Conservation (phyloP, 805 yeast genomes). For the Kregervanrija fluxuum region DNA sequence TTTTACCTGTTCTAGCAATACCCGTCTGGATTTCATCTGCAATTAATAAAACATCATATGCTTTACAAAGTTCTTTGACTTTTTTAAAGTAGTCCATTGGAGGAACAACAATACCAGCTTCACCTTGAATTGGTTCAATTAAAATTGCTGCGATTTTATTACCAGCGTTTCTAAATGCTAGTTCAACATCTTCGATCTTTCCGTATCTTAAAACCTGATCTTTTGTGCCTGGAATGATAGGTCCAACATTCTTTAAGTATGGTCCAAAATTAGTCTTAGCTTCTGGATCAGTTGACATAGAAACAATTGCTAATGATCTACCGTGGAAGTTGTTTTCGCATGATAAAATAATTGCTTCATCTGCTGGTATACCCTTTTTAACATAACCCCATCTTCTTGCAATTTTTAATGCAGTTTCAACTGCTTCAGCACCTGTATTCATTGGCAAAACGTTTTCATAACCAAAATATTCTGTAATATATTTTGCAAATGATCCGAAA, state of each 20-base stretch:
- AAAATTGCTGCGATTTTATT: slow-evolving; percentile 85
- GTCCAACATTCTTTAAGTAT: slow-evolving; percentile 75
- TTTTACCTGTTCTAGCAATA: slow-evolving; percentile 92
- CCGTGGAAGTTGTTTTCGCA: slow-evolving; percentile 95
- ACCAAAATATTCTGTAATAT: slow-evolving; percentile 77
- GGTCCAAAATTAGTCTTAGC: slow-evolving; percentile 89
- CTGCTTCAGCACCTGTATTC: slow-evolving; percentile 99
- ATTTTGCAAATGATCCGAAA: slow-evolving; percentile 82
- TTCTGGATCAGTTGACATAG: slow-evolving; percentile 94
- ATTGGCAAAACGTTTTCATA: slow-evolving; percentile 93
- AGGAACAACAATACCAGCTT: slow-evolving; percentile 96
- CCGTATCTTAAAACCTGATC: slow-evolving; percentile 69
- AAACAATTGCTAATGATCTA: slow-evolving; percentile 88
- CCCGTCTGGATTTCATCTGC: slow-evolving; percentile 98
- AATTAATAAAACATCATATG: slow-evolving; percentile 81
- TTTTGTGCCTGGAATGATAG: slow-evolving; percentile 70
- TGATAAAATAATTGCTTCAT: slow-evolving; percentile 81
- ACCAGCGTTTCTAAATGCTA: slow-evolving; percentile 75
- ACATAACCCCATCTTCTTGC: slow-evolving; percentile 98
- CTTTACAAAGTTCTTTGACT: slow-evolving; percentile 68
- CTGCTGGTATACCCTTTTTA: slow-evolving; percentile 73
- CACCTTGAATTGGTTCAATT: slow-evolving; percentile 96
- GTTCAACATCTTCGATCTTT: slow-evolving; percentile 75
- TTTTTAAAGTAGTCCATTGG: slow-evolving; percentile 69
- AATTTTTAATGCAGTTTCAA: slow-evolving; percentile 86